phyloP scores from a whole-genome alignment of 2,329 filamentous ascomycete species.

The Nemania diffusa region DNA sequence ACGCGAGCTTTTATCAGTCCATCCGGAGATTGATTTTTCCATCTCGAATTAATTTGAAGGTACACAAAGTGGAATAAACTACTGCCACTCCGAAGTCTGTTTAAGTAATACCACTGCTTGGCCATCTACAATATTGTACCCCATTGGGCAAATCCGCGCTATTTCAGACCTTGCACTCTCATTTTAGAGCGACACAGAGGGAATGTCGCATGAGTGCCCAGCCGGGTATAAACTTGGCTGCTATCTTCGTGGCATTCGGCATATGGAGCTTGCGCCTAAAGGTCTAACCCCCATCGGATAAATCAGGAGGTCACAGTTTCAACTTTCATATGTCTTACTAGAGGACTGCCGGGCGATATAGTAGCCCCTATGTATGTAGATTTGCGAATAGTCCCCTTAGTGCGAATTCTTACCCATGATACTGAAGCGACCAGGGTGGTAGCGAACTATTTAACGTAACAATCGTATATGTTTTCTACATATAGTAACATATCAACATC shows the following conservation, averaged over 20 bases:
- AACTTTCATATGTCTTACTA: neutral
- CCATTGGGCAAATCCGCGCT: neutral
- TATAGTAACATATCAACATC: too few species aligned
- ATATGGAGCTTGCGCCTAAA: slow-evolving; percentile 14
- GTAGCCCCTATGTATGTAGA: neutral
- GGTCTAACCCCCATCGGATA: slow-evolving; percentile 15
- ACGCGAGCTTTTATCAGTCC: slow-evolving; percentile 25
- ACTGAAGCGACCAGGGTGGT: too few species aligned
- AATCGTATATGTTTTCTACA: too few species aligned
- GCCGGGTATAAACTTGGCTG: slow-evolving; percentile 25
- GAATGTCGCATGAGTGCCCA: slow-evolving; percentile 27
- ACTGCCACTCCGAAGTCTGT: neutral
- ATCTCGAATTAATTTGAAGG: slow-evolving; percentile 7
- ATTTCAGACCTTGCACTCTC: slow-evolving; percentile 20
- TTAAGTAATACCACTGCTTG: neutral
- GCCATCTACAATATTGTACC: neutral
- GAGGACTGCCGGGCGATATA: slow-evolving; percentile 4
- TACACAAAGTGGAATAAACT: slow-evolving; percentile 3
- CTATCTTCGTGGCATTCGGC: slow-evolving; percentile 26
- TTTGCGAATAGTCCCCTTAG: neutral
- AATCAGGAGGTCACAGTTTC: slow-evolving; percentile 8
- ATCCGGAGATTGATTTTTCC: slow-evolving; percentile 11
- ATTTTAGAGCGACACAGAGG: neutral
- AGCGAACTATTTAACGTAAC: too few species aligned
- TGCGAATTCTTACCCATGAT: neutral